Evolutionary conservation across 352 stramenopile genomes (phyloP).

Genomic region (Globisporangium spiculum): DNA sequence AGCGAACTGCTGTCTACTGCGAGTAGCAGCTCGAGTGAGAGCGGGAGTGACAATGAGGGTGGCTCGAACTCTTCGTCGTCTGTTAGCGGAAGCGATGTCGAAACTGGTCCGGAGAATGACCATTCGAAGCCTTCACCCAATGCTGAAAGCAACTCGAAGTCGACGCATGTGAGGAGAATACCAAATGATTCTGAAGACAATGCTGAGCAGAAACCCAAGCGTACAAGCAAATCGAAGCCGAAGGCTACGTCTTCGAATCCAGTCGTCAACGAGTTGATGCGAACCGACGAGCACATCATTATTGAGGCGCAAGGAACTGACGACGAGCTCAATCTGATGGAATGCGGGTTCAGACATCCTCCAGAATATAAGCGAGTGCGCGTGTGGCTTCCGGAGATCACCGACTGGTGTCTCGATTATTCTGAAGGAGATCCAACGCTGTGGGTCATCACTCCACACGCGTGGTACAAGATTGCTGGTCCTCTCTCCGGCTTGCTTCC

Average conservation of each 20-base stretch:
- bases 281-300: conserved; percentile 50
- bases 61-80: conserved; percentile 40
- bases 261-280: conserved; percentile 76
- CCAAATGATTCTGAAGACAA: conserved; percentile 6
- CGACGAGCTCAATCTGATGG: conserved; percentile 75
- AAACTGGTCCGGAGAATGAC: conserved; percentile 23
- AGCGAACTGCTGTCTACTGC: conserved; percentile 41
- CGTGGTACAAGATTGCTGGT: conserved; percentile 86
- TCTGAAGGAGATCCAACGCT: conserved; percentile 80
- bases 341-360: conserved; percentile 78
- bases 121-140: not conserved
- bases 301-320: conserved; percentile 45
- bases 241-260: conserved; percentile 25
- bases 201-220: conserved; percentile 2
- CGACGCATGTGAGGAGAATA: not conserved
- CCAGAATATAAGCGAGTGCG: conserved; percentile 53
- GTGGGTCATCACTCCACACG: conserved; percentile 79
- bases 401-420: conserved; percentile 87
- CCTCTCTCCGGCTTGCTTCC: conserved; percentile 72
- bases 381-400: conserved; percentile 83
- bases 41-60: conserved; percentile 47
- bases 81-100: conserved; percentile 29
- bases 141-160: conserved; percentile 5
- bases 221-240: conserved; percentile 14
- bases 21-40: conserved; percentile 55